phyloP scores from a whole-genome alignment of 2,329 filamentous ascomycete genomes.

The Calonectria pteridis region DNA sequence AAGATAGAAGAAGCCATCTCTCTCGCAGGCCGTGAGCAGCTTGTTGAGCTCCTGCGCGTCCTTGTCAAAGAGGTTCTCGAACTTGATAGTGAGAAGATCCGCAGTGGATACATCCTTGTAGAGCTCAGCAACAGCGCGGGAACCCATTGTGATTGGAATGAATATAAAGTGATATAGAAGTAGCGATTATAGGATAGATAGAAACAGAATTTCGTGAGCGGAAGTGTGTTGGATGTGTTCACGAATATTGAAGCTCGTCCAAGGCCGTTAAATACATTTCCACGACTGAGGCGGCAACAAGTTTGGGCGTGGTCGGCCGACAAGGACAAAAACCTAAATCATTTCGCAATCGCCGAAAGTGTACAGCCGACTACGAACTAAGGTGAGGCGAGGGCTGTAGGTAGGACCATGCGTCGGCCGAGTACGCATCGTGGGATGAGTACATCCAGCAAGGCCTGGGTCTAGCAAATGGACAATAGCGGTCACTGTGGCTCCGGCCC shows the following conservation, averaged over 20 bases:
- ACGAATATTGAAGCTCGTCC: background rate
- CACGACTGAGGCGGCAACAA: too few relatives aligned
- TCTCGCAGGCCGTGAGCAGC: background rate
- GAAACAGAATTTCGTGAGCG: background rate
- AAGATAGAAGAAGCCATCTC: background rate
- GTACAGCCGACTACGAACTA: background rate
- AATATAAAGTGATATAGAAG: background rate
- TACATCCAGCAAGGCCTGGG: background rate
- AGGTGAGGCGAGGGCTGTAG: too few relatives aligned
- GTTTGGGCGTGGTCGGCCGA: background rate
- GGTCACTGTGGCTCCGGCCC: background rate
- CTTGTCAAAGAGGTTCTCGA: background rate
- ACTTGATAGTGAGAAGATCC: background rate
- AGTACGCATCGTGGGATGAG: background rate
- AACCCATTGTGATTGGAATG: background rate
- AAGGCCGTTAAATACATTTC: background rate
- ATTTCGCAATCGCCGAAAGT: background rate
- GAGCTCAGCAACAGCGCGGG: background rate
- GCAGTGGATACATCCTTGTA: background rate
- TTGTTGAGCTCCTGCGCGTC: background rate
- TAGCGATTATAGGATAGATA: background rate
- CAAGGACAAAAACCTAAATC: background rate
- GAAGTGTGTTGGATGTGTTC: background rate
- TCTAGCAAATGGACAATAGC: background rate
- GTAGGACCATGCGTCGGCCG: background rate